Conservation (phyloP, 164 flowering plant genomes). For the Aristolochia fimbriata region DNA sequence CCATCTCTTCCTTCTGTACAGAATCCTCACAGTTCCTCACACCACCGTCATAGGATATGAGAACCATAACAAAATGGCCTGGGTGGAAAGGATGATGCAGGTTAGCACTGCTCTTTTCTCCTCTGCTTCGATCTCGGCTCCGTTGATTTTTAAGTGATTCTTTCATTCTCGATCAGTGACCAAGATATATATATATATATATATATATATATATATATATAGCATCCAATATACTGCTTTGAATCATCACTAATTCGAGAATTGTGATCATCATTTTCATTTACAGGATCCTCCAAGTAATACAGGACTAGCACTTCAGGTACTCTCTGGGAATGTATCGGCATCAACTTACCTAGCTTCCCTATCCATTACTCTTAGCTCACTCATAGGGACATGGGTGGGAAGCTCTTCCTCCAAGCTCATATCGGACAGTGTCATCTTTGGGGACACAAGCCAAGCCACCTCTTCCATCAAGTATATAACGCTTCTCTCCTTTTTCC, state of each 20-base stretch:
- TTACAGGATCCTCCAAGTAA: constrained; percentile 28
- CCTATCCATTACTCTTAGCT: constrained; percentile 36
- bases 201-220: too few relatives aligned
- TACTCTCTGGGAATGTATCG: constrained; percentile 31
- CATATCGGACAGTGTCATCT: constrained; percentile 27
- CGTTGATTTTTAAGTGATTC: background rate
- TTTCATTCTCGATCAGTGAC: background rate
- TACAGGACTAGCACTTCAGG: constrained; percentile 28
- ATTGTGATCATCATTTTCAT: background rate
- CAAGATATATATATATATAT: too few relatives aligned
- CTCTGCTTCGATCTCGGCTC: too few relatives aligned
- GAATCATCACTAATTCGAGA: background rate
- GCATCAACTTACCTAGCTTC: constrained; percentile 53
- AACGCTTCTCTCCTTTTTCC: constrained; percentile 38
- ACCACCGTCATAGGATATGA: constrained; percentile 62
- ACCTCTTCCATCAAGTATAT: constrained; percentile 43
- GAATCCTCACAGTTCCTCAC: constrained; percentile 29
- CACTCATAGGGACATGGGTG: constrained; percentile 62
- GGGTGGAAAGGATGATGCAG: constrained; percentile 67
- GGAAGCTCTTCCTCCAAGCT: constrained; percentile 31
- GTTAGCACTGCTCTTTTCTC: constrained; percentile 13
- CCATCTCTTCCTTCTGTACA: constrained; percentile 49
- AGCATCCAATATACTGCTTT: too few relatives aligned
- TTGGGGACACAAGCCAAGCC: constrained; percentile 40
- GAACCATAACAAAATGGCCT: constrained; percentile 51